Base-by-base conservation (phyloP, 176 grass and related monocot genomes). In the Eremochloa ophiuroides region DNA sequence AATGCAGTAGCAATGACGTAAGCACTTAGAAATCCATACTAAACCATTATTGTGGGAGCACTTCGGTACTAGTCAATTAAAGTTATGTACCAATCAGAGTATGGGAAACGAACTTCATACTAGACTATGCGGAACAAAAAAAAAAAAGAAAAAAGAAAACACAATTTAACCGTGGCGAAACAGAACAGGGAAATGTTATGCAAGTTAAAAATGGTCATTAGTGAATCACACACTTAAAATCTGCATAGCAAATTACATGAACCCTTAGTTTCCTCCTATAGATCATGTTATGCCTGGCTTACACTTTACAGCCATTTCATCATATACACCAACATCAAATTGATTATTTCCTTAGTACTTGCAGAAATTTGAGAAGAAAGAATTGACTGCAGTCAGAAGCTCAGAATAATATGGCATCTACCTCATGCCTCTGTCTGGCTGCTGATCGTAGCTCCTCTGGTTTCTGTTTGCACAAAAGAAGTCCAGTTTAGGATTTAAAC, bases 361-460 rank as follows among this genome's bases (percentile, higher is more conserved):
- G 1, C 13, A 46, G 3, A 56, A 75, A 75, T 8, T 74, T 66
- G 60, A 85, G 66, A 37, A 78, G 27, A 62, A 71, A 28, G 22
- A 64, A 64, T 41, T 71, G 9, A 81, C 29, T 30, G 41, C 20
- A 79, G 20, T 44, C 17, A 66, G 27, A 64, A 92, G 75, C 25
- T 62, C 22, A 66, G 27, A 64, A 92, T 67, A 33, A 80, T 41
- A 66, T 26, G 44, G 20, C 23, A 37, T 46, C 30, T 85, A 98
- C 95, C 89, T 93, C 92, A 71, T 94, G 92, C 65, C 84, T 78
- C 72, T 86, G 84, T 85, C 80, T 89, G 35, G 92, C 86, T 37
- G 85, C 81, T 51, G 78, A n/a, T n/a, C n/a, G n/a, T n/a, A n/a
- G n/a, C n/a, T n/a, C n/a, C n/a, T n/a, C n/a, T n/a, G n/a, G n/a